phyloP scores from a whole-genome alignment of 106 monocot genomes.

The Acorus calamus region DNA sequence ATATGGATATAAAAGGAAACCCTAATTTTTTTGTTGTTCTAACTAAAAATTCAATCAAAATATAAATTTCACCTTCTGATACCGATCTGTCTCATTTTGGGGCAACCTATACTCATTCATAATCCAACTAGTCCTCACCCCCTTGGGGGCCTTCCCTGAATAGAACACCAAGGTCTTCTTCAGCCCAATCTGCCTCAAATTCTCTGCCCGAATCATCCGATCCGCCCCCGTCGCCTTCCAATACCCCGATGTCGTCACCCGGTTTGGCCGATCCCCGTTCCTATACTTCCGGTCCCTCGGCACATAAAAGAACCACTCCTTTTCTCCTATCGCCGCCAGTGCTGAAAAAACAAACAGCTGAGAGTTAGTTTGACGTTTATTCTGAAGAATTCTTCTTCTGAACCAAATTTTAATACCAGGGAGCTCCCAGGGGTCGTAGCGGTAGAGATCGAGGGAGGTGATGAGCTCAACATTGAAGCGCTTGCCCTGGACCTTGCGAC shows the following conservation, averaged over 20 bases:
- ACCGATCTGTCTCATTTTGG: constrained; percentile 16
- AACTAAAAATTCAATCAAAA: not conserved
- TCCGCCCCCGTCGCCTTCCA: constrained; percentile 57
- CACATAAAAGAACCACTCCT: constrained; percentile 54
- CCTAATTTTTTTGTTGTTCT: not conserved
- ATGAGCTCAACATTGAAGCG: constrained; percentile 33
- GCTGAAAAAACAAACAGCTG: constrained; percentile 8
- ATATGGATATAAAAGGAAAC: not conserved
- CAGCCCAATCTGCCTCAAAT: constrained; percentile 25
- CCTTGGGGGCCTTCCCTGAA: constrained; percentile 47
- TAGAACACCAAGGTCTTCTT: constrained; percentile 56
- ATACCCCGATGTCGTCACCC: constrained; percentile 38
- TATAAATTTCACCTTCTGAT: constrained; percentile 24
- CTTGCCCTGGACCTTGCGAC: constrained; percentile 43
- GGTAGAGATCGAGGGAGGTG: no score
- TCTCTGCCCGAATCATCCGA: constrained; percentile 30
- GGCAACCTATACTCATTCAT: constrained; percentile 53
- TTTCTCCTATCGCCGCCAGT: constrained; percentile 47
- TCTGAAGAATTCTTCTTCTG: no score
- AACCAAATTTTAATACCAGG: constrained; percentile 16
- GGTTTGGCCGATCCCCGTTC: constrained; percentile 41
- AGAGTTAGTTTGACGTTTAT: not conserved
- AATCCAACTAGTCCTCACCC: constrained; percentile 41
- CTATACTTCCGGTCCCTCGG: constrained; percentile 43
- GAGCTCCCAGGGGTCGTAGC: constrained; percentile 32